Evolutionary conservation across 2,329 filamentous ascomycete species (phyloP), one percentile per base, ranked within the genome.

Genomic region (Seiridium unicorne): DNA sequence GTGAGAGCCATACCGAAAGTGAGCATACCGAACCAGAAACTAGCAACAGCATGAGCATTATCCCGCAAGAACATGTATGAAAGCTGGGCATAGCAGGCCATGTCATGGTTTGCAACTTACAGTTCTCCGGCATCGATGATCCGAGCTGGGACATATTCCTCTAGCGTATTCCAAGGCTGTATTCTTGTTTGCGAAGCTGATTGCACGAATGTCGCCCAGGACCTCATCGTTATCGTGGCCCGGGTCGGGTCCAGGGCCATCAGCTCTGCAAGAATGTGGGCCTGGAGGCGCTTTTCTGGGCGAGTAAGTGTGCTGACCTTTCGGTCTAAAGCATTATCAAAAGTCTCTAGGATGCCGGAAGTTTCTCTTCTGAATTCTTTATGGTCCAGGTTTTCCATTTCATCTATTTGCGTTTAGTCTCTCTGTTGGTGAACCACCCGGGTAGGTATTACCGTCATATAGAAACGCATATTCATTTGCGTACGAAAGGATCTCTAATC

Each of bases 381-480:
- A 10, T 18, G n/a, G 32, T 49, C 47, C 5, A 49, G 31, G 11
- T 49, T 49, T 26, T 49, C 47, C 47, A 49, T 49, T 26, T 10
- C 31, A 63, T 65, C 68, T 26, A 26, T 26, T 26, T 26, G 18
- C 18, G 18, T 26, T 26, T 26, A 26, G 18, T 26, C 18, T 26
- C 18, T 26, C 18, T 26, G 18, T 26, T 26, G 18, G 18, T 26
- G 18, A 26, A 26, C 18, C 18, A 26, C 18, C 18, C 18, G 18
- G 18, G 18, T 26, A 26, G 18, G 18, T 26, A 26, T 26, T 26
- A 26, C 18, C 18, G 62, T 79, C 76, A 63, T 77, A 69, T 6
- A 78, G 65, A 58, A 78, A 77, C 1, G 70, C 74, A 62, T 74
- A 77, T 60, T 79, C 77, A 44, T 76, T 74, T 1, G 72, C 73